Base-by-base conservation (phyloP, 768 basidiomycete species). In the Lactifluus piperatus region DNA sequence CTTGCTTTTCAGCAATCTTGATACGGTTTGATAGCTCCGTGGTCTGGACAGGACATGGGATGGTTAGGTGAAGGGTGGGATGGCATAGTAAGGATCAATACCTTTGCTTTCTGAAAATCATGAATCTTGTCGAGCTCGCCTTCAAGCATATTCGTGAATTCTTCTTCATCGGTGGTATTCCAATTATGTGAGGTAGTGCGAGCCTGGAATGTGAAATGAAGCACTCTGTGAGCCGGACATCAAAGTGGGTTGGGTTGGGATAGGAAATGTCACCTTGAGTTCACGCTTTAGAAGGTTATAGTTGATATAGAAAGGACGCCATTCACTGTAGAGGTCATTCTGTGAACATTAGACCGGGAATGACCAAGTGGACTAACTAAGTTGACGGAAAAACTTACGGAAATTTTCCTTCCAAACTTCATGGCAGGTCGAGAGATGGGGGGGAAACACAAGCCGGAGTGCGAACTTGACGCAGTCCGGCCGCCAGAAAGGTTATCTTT, bases 51-150 rank as follows among this genome's bases (percentile, higher is more conserved):
- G 36, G 20, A 43, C 24, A 52, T 54, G 48, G 47, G 30, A 45
- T 5, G 51, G 10, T 20, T 45, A 1, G 29, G 26, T 7, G 22
- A n/a, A 7, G 13, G 22, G n/a, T 6, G 37, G 0, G 3, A 22
- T 2, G 18, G 39, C 51, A 55, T 50, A 49, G 8, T 22, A 22
- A 53, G 14, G 51, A 32, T 58, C 69, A 67, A 54, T 45, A 86
- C 91, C 82, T 97, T 98, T 34, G 78, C 75, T 69, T 85, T 89
- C 70, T 98, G 95, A 69, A 98, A 98, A 67, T 86, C 85, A 66
- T 94, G 87, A 45, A 97, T 85, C 75, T 98, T 98, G 68, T 94
- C 90, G 32, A 98, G 78, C 74, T 98, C 94, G 58, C 76, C 77
- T 67, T 89, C 86, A 55, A 97, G 82, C 75, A 86, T 80, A 44